These are phyloP conservation scores for Leccinum subgranulosum DNA, from an alignment of 768 basidiomycete genomes.

Conservation along the genomic window DNA sequence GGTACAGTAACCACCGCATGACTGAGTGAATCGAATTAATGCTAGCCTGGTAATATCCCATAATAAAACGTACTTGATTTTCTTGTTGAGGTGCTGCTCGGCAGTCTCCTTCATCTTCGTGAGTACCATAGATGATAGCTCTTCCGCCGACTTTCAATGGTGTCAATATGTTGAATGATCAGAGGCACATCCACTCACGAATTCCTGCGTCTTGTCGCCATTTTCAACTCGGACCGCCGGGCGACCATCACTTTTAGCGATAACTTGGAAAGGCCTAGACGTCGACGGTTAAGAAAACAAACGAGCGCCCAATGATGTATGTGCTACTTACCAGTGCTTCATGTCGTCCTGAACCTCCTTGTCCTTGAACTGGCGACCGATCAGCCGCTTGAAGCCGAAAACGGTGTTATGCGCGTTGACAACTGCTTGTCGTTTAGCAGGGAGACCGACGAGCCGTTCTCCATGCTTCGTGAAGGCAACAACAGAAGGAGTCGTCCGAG, in stretches of 20 bases:
- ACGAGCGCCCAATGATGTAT: background rate
- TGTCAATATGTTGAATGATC: constrained; percentile 5
- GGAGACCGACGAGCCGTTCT: constrained; percentile 93
- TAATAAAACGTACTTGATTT: constrained; percentile 70
- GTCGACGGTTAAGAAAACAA: background rate
- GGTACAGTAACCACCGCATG: constrained; percentile 94
- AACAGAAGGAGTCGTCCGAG: constrained; percentile 96
- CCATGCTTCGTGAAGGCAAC: constrained; percentile 99
- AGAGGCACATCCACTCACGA: constrained; percentile 49
- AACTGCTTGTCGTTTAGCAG: constrained; percentile 95
- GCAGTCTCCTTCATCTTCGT: constrained; percentile 96
- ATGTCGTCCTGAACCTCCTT: constrained; percentile 91
- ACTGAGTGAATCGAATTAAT: constrained; percentile 34
- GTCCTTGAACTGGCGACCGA: constrained; percentile 92
- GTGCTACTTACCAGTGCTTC: constrained; percentile 65
- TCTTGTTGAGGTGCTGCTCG: constrained; percentile 88
- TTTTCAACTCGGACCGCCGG: constrained; percentile 85
- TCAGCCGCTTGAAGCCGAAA: constrained; percentile 90
- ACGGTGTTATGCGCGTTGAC: constrained; percentile 95
- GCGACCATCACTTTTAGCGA: constrained; percentile 66
- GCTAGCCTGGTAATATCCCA: background rate
- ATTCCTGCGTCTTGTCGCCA: constrained; percentile 77
- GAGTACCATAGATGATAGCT: constrained; percentile 84
- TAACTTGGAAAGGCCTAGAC: constrained; percentile 76
- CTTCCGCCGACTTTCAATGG: constrained; percentile 68